A percentile compares a stretch with the other conserved stretches of the same genome.
phyloP scores from a whole-genome alignment of 768 basidiomycete genomes.

The Boletus edulis region DNA sequence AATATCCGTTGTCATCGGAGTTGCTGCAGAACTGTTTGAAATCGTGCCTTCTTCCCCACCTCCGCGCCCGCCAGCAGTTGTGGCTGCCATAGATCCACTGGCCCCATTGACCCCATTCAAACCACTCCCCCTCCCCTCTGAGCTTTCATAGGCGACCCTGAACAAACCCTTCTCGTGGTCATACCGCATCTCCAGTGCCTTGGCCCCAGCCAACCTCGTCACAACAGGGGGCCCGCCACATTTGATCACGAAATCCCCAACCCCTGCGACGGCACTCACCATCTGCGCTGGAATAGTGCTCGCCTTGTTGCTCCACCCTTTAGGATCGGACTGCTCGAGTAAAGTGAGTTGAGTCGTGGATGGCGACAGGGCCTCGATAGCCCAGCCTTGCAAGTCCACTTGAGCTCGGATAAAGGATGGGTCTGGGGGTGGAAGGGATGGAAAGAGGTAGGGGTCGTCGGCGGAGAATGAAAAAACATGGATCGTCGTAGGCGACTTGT shows the following conservation, averaged over 20 bases:
- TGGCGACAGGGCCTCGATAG: conserved; percentile 92
- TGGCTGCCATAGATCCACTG: background rate
- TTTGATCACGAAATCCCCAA: conserved; percentile 95
- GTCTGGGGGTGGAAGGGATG: conserved; percentile 62
- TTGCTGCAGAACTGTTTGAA: background rate
- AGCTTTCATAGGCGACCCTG: conserved; percentile 80
- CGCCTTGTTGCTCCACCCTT: conserved; percentile 92
- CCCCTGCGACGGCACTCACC: conserved; percentile 83
- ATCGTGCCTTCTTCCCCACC: conserved; percentile 8
- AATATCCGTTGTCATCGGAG: conserved; percentile 22
- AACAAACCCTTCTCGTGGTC: conserved; percentile 85
- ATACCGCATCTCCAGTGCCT: conserved; percentile 69
- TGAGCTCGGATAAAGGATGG: conserved; percentile 87
- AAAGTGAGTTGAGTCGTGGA: conserved; percentile 92
- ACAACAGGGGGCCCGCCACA: conserved; percentile 92
- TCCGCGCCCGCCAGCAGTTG: background rate
- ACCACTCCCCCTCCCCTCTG: conserved; percentile 44
- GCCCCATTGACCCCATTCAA: conserved; percentile 22
- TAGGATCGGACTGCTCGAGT: conserved; percentile 95
- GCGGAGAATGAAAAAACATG: conserved; percentile 96
- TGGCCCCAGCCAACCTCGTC: conserved; percentile 79
- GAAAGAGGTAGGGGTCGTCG: conserved; percentile 86
- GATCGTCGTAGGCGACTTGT: conserved; percentile 93
- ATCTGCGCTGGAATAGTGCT: conserved; percentile 92
- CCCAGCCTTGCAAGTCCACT: conserved; percentile 98